These are phyloP conservation scores for Viridothelium virens DNA, from an alignment of 495 filamentous ascomycete genomes.

Conservation along the genomic window DNA sequence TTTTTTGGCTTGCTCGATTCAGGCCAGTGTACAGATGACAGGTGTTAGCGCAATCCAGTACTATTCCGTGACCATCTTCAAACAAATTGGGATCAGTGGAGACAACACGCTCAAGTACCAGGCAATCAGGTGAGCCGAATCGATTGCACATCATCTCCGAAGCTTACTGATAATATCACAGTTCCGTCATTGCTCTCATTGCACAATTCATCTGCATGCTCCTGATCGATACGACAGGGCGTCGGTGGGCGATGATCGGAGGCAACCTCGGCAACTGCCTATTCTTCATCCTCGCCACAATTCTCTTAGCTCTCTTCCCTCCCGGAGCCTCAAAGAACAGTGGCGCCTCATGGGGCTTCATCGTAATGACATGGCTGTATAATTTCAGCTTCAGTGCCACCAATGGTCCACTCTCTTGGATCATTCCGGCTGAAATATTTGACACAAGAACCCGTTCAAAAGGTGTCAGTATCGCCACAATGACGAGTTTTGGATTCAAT, in stretches of 20 bases:
- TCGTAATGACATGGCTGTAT: constrained; percentile 63
- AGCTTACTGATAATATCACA: not conserved
- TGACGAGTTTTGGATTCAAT: constrained; percentile 62
- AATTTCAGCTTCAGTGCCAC: constrained; percentile 61
- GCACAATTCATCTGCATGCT: constrained; percentile 60
- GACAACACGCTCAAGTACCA: constrained; percentile 63
- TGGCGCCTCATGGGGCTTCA: constrained; percentile 64
- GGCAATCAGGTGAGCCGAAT: constrained; percentile 43
- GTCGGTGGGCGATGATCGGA: constrained; percentile 56
- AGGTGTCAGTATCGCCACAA: constrained; percentile 59
- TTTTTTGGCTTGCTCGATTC: constrained; percentile 58
- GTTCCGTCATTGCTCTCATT: constrained; percentile 41
- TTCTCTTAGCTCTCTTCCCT: constrained; percentile 51
- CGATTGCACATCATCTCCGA: not conserved
- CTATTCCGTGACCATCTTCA: constrained; percentile 55
- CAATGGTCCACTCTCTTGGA: constrained; percentile 56
- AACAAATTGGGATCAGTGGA: constrained; percentile 57
- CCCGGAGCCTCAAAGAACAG: constrained; percentile 44
- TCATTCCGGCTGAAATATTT: constrained; percentile 64
- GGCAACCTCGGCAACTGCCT: constrained; percentile 60
- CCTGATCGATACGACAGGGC: constrained; percentile 57
- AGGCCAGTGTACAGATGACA: constrained; percentile 65
- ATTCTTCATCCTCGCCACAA: constrained; percentile 47
- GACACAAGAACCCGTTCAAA: constrained; percentile 59
- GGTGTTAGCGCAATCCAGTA: constrained; percentile 69